A percentile compares a stretch with the other conserved stretches of the same genome.
phyloP scores from a whole-genome alignment of 2,329 filamentous ascomycete species.

The Grosmannia serpens region DNA sequence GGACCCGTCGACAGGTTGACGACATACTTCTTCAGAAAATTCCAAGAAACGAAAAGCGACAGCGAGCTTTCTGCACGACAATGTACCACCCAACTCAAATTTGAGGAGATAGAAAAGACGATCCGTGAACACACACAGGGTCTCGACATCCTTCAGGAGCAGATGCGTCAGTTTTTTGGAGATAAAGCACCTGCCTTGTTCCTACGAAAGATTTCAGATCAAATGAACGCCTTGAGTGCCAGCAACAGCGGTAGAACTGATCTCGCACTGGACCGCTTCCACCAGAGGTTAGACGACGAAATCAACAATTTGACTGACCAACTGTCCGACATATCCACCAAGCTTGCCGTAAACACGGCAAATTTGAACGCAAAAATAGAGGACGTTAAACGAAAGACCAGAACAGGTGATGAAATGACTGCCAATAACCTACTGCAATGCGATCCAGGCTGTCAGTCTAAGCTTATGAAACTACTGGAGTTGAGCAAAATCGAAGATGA shows the following conservation, averaged over 20 bases:
- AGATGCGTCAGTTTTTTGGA: conserved; percentile 9
- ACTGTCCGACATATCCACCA: conserved; percentile 8
- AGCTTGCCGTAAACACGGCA: conserved; percentile 5
- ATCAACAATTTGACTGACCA: conserved; percentile 7
- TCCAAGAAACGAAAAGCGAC: conserved; percentile 10
- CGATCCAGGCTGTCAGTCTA: conserved; percentile 3
- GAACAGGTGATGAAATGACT: not conserved
- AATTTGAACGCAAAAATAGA: conserved; percentile 1
- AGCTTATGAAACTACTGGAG: conserved; percentile 4
- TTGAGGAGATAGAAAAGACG: conserved; percentile 9
- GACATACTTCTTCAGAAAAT: conserved; percentile 8
- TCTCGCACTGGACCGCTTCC: conserved; percentile 5
- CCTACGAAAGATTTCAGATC: conserved; percentile 8
- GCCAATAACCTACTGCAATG: conserved; percentile 1
- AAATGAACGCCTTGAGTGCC: conserved; percentile 5
- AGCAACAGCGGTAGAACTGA: conserved; percentile 5
- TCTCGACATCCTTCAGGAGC: conserved; percentile 1
- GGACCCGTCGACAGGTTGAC: conserved; percentile 8
- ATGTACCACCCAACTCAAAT: conserved; percentile 7
- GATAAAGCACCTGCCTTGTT: conserved; percentile 8
- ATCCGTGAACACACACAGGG: conserved; percentile 3
- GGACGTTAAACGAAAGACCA: not conserved
- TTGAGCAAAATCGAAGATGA: conserved; percentile 5
- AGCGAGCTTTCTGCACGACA: conserved; percentile 4
- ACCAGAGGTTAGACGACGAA: conserved; percentile 11